These are phyloP conservation scores for Elasticomyces elasticus DNA, from an alignment of 495 filamentous ascomycete species.

Conservation along the genomic window DNA sequence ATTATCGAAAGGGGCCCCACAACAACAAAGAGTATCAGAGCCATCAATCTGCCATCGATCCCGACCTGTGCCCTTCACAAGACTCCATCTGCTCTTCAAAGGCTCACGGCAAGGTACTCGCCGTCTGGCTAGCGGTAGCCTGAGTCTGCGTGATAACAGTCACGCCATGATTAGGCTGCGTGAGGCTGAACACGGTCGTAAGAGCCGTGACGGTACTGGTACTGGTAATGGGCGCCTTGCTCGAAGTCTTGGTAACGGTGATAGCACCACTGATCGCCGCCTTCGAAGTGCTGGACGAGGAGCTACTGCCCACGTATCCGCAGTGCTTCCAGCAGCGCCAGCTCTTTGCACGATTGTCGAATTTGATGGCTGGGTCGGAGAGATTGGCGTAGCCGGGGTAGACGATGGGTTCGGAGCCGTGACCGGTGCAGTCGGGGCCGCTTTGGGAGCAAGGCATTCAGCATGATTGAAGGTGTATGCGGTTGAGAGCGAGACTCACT, in stretches of 20 bases:
- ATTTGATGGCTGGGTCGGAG: conserved; percentile 1
- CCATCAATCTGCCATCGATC: neutral
- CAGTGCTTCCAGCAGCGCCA: conserved; percentile 16
- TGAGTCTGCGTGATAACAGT: neutral
- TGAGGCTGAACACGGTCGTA: neutral
- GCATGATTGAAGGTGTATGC: neutral
- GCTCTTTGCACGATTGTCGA: conserved; percentile 10
- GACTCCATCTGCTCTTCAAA: too few species aligned
- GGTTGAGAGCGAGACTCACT: neutral
- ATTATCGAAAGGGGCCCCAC: too few species aligned
- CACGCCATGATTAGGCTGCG: neutral
- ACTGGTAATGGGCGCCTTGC: neutral
- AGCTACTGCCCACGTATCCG: conserved; percentile 4
- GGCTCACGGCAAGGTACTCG: neutral
- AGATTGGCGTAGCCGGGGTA: conserved; percentile 13
- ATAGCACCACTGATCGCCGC: too few species aligned
- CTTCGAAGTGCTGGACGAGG: neutral
- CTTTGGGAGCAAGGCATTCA: neutral
- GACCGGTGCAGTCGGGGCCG: conserved; percentile 6
- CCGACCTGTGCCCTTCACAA: neutral
- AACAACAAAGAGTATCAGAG: neutral
- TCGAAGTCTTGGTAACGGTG: neutral
- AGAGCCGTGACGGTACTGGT: neutral
- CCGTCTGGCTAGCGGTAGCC: neutral
- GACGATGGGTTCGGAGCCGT: conserved; percentile 11